These are phyloP conservation scores for Diversispora epigaea DNA, from an alignment of 192 early-diverging fungal species.

Conservation along the genomic window DNA sequence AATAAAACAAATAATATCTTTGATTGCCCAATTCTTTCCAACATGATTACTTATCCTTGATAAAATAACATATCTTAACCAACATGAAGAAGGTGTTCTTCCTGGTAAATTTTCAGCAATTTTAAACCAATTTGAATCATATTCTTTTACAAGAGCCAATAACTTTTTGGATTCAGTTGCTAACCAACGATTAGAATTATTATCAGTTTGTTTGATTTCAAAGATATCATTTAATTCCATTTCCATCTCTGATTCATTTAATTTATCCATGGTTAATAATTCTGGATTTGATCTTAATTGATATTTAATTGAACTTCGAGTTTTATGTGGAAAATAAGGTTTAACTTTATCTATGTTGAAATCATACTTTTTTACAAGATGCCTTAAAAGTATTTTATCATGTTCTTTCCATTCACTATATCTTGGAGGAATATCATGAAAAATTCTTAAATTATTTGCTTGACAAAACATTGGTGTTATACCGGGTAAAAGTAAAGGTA, in stretches of 20 bases:
- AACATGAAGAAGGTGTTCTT: conserved; percentile 3
- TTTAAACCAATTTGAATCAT: conserved; percentile 7
- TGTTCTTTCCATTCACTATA: background rate
- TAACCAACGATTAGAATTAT: background rate
- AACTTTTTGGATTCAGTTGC: background rate
- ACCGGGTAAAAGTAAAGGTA: conserved; percentile 3
- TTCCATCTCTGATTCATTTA: too few species aligned
- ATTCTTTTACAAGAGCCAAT: background rate
- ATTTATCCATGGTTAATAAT: background rate
- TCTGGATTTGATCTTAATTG: background rate
- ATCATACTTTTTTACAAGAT: background rate
- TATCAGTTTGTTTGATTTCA: background rate
- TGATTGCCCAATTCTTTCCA: background rate
- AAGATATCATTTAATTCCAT: background rate
- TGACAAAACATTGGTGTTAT: background rate
- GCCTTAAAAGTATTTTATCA: background rate
- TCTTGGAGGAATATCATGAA: background rate
- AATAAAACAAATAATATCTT: background rate
- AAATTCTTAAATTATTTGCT: too few species aligned
- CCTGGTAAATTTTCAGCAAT: background rate
- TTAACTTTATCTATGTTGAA: conserved; percentile 2
- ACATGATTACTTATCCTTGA: background rate
- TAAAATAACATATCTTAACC: background rate
- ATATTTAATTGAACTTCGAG: background rate
- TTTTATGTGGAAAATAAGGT: conserved; percentile 8